Conservation (phyloP, 495 filamentous ascomycete genomes). For the Penicillium bovifimosum region DNA sequence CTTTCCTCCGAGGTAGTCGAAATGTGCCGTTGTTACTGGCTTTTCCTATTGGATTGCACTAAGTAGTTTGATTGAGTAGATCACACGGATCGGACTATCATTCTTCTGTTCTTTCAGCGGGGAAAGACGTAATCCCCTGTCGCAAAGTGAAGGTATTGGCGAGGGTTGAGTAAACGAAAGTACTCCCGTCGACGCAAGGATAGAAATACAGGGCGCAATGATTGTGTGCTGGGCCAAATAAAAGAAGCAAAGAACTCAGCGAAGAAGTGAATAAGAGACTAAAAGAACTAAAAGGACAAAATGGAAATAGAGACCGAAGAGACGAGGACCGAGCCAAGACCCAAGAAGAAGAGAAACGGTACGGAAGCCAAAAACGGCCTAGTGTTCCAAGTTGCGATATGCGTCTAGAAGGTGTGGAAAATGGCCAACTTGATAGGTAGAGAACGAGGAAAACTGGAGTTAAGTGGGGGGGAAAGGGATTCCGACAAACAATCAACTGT, state of each 20-base stretch:
- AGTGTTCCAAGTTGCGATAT: neutral
- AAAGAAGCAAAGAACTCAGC: neutral
- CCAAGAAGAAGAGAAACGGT: neutral
- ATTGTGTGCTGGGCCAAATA: neutral
- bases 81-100: neutral
- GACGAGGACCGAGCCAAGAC: neutral
- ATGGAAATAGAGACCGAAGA: neutral
- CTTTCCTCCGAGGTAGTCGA: neutral
- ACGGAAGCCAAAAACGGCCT: constrained; percentile 4
- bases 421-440: neutral
- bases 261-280: neutral
- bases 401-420: neutral
- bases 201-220: neutral
- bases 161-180: constrained; percentile 1
- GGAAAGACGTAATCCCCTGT: neutral
- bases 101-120: neutral
- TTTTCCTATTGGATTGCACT: neutral
- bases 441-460: neutral
- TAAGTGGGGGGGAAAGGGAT: neutral
- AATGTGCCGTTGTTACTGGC: neutral
- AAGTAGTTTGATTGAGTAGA: neutral
- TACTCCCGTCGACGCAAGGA: constrained; percentile 3
- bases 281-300: neutral
- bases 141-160: constrained; percentile 2
- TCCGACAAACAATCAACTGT: too few species aligned